Percentiles rank a stretch among this genome's conserved stretches.
phyloP scores from a whole-genome alignment of 805 yeast genomes.

The Saturnispora halmiae region DNA sequence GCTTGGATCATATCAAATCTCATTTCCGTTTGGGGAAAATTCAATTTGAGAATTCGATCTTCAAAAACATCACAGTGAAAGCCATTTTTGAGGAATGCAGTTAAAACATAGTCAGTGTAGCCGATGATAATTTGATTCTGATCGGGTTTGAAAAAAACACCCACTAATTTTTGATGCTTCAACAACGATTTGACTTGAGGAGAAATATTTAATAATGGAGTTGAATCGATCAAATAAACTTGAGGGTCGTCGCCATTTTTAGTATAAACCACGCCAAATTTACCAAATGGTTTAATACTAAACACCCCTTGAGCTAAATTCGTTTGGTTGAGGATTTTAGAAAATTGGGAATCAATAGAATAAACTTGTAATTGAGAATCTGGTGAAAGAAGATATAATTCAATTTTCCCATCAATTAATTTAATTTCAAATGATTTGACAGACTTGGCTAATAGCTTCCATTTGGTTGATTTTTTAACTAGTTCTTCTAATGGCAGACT shows the following conservation, averaged over 20 bases:
- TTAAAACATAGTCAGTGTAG: background rate
- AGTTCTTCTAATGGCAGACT: constrained; percentile 3
- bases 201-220: constrained; percentile 2
- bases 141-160: constrained; percentile 4
- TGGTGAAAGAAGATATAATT: background rate
- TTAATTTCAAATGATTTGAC: constrained; percentile 3
- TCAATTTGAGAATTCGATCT: constrained; percentile 6
- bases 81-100: constrained; percentile 4
- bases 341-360: background rate
- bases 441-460: constrained; percentile 4
- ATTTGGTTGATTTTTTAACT: constrained; percentile 5
- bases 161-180: background rate
- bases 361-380: background rate
- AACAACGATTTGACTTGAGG: background rate
- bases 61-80: constrained; percentile 9
- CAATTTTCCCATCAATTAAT: background rate
- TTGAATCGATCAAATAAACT: background rate
- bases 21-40: background rate
- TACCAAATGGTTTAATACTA: constrained; percentile 2
- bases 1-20: constrained; percentile 2
- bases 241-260: background rate
- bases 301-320: background rate
- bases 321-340: background rate
- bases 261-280: constrained; percentile 6
- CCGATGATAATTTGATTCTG: constrained; percentile 8